Conservation (phyloP, 2,329 filamentous ascomycete genomes). For the Penicillium sp. region DNA sequence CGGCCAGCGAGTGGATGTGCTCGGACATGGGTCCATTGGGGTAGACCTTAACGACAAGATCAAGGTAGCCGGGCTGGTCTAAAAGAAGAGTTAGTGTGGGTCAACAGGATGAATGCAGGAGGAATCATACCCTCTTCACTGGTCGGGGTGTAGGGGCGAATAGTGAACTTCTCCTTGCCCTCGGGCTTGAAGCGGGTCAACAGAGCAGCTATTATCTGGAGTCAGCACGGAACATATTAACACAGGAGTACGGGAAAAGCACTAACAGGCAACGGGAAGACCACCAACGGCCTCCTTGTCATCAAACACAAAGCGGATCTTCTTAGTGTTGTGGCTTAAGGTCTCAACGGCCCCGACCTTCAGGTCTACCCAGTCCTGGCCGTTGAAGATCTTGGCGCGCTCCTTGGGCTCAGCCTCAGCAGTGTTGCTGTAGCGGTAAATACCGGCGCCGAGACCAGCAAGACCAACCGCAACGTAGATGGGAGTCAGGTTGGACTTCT, state of each 20-base stretch:
- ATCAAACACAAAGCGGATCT: constrained; percentile 81
- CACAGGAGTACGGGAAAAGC: neutral
- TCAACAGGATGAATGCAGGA: neutral
- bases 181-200: constrained; percentile 88
- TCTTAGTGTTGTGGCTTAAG: constrained; percentile 95
- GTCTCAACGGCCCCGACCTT: constrained; percentile 75
- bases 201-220: constrained; percentile 59
- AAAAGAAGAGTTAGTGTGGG: neutral
- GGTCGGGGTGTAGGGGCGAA: constrained; percentile 90
- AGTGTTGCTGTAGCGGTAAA: constrained; percentile 49
- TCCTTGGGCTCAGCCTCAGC: constrained; percentile 36
- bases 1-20: constrained; percentile 79
- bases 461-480: constrained; percentile 52
- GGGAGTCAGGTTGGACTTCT: constrained; percentile 59
- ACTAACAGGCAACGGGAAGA: constrained; percentile 70
- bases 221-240: constrained; percentile 7
- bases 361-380: constrained; percentile 83
- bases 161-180: constrained; percentile 79
- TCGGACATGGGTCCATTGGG: constrained; percentile 86
- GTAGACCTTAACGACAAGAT: constrained; percentile 91
- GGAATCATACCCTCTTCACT: constrained; percentile 70
- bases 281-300: constrained; percentile 83
- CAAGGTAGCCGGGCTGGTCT: constrained; percentile 77
- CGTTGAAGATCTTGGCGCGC: constrained; percentile 63
- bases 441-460: constrained; percentile 54